Conservation (phyloP, 2,329 filamentous ascomycete species). For the Bipolaris bicolor region DNA sequence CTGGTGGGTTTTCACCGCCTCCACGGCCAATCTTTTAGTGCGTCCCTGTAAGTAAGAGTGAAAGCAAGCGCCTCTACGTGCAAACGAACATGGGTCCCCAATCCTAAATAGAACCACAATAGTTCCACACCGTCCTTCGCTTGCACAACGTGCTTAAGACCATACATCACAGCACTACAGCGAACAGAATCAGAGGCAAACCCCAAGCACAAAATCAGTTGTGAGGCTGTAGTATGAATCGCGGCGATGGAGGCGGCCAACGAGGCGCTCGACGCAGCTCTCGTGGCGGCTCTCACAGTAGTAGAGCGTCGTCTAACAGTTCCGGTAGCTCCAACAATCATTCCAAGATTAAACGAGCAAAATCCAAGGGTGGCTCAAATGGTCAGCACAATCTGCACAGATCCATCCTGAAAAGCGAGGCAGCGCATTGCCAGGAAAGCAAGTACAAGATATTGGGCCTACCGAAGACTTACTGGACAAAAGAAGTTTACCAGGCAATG, state of each 20-base stretch:
- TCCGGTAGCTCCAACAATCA: constrained; percentile 22
- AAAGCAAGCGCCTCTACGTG: background rate
- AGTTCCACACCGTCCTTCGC: background rate
- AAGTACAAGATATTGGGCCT: constrained; percentile 31
- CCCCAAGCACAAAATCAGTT: constrained; percentile 3
- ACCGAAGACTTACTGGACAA: constrained; percentile 25
- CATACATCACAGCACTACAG: background rate
- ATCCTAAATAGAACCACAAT: background rate
- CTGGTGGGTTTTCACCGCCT: background rate
- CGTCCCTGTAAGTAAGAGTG: background rate
- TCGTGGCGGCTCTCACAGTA: constrained; percentile 13
- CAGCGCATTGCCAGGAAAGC: constrained; percentile 24
- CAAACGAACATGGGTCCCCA: background rate
- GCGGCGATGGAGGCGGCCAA: constrained; percentile 4
- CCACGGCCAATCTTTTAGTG: background rate
- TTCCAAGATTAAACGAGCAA: constrained; percentile 7
- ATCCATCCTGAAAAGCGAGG: constrained; percentile 3
- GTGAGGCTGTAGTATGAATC: constrained; percentile 18
- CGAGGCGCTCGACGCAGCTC: constrained; percentile 12
- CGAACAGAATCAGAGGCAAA: constrained; percentile 10
- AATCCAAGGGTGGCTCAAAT: constrained; percentile 5
- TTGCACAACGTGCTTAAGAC: background rate
- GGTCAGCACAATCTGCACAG: constrained; percentile 2
- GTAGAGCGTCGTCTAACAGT: constrained; percentile 22
- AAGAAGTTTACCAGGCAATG: constrained; percentile 31